Conservation (phyloP, 1,284 basidiomycete genomes). For the Mrakiaceae sp. region DNA sequence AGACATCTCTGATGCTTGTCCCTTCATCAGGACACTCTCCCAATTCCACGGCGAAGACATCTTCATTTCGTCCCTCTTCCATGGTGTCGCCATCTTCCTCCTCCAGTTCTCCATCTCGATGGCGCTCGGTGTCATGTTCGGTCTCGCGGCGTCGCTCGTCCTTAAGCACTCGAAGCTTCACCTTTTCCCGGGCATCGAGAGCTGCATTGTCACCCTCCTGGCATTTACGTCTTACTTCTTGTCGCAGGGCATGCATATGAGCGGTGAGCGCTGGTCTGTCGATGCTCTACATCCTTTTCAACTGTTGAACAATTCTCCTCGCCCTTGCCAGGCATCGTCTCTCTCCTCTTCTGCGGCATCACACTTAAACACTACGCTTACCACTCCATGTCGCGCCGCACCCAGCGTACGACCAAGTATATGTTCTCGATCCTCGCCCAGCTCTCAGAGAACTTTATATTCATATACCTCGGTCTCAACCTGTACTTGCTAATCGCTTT, state of each 20-base stretch:
- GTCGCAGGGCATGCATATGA: constrained; percentile 87
- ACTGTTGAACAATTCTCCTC: neutral
- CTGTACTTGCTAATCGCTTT: constrained; percentile 41
- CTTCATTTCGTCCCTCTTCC: constrained; percentile 77
- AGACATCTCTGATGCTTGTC: neutral
- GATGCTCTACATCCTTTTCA: too few relatives aligned
- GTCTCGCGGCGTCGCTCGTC: constrained; percentile 76
- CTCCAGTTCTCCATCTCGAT: constrained; percentile 90
- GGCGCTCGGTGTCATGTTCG: constrained; percentile 83
- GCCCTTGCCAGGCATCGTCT: constrained; percentile 61
- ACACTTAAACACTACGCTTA: constrained; percentile 99
- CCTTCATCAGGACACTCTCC: constrained; percentile 60
- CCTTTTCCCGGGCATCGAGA: constrained; percentile 82
- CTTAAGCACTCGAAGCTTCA: constrained; percentile 88
- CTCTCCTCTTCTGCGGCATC: constrained; percentile 95
- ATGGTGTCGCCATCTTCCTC: constrained; percentile 91
- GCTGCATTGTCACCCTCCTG: constrained; percentile 83
- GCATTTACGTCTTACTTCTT: constrained; percentile 99
- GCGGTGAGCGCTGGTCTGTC: constrained; percentile 40
- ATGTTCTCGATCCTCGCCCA: constrained; percentile 86
- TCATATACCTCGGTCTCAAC: constrained; percentile 94
- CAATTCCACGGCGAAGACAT: constrained; percentile 87
- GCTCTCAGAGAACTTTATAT: constrained; percentile 98
- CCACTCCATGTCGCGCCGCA: constrained; percentile 93
- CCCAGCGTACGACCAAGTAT: constrained; percentile 91